Base-by-base conservation (phyloP, 2,329 filamentous ascomycete species). In the Trichophyton equinum region DNA sequence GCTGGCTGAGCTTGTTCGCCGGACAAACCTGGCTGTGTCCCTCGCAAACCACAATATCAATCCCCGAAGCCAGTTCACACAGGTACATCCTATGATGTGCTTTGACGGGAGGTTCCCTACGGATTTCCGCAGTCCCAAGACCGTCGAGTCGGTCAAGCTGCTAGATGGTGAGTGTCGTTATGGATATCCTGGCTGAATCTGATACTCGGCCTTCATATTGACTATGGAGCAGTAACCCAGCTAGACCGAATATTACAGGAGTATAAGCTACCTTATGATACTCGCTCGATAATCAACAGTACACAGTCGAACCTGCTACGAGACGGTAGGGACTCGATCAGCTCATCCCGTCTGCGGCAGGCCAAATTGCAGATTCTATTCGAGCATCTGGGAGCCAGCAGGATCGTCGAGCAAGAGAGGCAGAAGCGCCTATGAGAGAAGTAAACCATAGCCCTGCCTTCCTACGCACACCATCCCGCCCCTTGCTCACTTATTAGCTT, bases 211-310 rank as follows among this genome's bases (percentile, higher is more conserved):
- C 5, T 27, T 18, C 27, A 13, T 18, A 7, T 33, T 56, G 58
- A 58, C 36, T 25, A 60, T 7, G 13, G 44, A 36, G 38, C 8
- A 58, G 67, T 61, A 27, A 63, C 62, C 9, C 67, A 68, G 65
- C 63, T 68, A 25, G 67, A 68, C 46, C 63, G 66, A 11, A 68
- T 68, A 42, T 65, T 68, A 58, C 65, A 65, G 38, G 63, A 67
- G 33, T 68, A 68, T 56, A 61, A 60, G 9, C 61, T 68, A 11
- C 66, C 66, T 36, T 63, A 65, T 18, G 64, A 68, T 27, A 61
- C 51, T 33, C 62, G 63, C n/a, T 61, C 59, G 3, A 22, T 64
- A 11, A 62, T 64, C 18, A 56, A 49, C 30, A 20, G 58, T 15
- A 56, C 59, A n/a, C 46, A 53, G 6, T 61, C 59, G 7, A 25